phyloP scores from a whole-genome alignment of 164 flowering plant genomes.

The Vitis rotundifolia region DNA sequence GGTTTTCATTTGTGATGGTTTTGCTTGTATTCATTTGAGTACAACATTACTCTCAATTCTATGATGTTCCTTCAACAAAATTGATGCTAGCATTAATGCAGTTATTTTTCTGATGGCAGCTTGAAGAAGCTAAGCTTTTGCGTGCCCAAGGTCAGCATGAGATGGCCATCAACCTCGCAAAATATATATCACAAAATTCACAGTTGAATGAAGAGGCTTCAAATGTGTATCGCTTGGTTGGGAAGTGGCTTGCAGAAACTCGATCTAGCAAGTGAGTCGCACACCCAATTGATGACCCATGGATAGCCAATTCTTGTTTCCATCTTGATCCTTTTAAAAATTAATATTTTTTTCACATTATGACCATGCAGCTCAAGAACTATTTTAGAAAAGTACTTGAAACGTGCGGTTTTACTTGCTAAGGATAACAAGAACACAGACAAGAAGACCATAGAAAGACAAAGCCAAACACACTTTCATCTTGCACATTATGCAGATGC shows the following conservation, averaged over 20 bases:
- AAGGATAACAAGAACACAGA: conserved; percentile 36
- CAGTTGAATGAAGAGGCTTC: conserved; percentile 55
- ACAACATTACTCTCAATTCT: background rate
- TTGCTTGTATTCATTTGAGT: background rate
- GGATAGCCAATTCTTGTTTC: background rate
- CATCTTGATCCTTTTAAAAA: too few relatives aligned
- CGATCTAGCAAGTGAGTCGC: conserved; percentile 87
- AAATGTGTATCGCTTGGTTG: conserved; percentile 85
- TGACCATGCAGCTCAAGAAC: conserved; percentile 79
- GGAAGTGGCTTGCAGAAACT: conserved; percentile 97
- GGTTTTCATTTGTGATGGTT: too few relatives aligned
- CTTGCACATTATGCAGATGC: conserved; percentile 98
- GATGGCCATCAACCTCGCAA: conserved; percentile 94
- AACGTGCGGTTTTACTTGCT: conserved; percentile 77
- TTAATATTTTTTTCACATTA: background rate
- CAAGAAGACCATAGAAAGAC: conserved; percentile 50
- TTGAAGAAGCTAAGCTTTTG: conserved; percentile 94
- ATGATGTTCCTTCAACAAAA: conserved; percentile 1
- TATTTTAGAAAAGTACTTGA: conserved; percentile 85
- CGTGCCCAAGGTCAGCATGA: conserved; percentile 93
- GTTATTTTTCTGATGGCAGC: conserved; percentile 39
- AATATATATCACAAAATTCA: conserved; percentile 59
- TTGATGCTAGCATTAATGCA: background rate
- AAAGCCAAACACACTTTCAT: conserved; percentile 82
- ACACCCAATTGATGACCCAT: background rate